Conservation (phyloP, 768 basidiomycete genomes). For the Russula virescens region DNA sequence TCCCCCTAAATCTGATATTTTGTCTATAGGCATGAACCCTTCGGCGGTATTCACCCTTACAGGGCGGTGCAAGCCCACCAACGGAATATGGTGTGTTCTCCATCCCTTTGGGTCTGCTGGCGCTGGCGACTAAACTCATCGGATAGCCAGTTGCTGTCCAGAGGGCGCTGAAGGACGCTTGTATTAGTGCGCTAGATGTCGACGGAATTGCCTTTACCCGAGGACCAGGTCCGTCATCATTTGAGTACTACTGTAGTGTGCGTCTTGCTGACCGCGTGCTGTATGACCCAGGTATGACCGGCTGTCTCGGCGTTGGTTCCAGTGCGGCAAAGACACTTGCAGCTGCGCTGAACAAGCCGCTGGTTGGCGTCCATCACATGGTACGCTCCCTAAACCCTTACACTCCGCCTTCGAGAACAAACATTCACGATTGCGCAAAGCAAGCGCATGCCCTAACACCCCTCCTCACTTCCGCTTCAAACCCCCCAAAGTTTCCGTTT, state of each 20-base stretch:
- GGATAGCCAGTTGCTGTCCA: constrained; percentile 66
- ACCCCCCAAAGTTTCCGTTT: constrained; percentile 69
- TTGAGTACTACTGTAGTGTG: background rate
- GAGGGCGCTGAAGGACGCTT: constrained; percentile 61
- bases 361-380: constrained; percentile 96
- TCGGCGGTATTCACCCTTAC: constrained; percentile 75
- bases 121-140: background rate
- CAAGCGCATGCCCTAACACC: constrained; percentile 75
- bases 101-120: background rate
- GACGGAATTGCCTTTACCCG: constrained; percentile 90
- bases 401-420: background rate
- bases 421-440: constrained; percentile 35
- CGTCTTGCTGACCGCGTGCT: background rate
- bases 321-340: constrained; percentile 86
- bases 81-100: constrained; percentile 55
- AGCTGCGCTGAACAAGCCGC: constrained; percentile 65
- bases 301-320: constrained; percentile 72
- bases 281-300: constrained; percentile 57
- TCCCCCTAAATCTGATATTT: background rate
- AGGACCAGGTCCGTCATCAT: constrained; percentile 54
- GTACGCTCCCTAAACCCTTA: constrained; percentile 37
- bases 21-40: constrained; percentile 44
- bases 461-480: constrained; percentile 25
- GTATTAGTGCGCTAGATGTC: constrained; percentile 52
- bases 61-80: constrained; percentile 76